These are phyloP conservation scores for Strobilomyces echinocephalus DNA, from an alignment of 768 basidiomycete genomes.

Conservation along the genomic window DNA sequence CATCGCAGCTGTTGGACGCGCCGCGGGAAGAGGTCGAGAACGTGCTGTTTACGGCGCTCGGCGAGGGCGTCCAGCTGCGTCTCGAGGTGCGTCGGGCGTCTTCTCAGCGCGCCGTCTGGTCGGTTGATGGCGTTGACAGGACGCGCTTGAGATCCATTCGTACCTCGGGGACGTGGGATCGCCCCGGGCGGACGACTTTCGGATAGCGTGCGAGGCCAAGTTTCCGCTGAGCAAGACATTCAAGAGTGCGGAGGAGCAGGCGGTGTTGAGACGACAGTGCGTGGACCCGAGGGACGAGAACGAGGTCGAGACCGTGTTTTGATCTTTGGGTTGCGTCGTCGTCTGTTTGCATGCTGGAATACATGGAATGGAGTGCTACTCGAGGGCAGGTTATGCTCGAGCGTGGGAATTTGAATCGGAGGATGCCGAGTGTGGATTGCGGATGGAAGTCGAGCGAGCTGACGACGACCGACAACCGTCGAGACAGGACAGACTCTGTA, in stretches of 20 bases:
- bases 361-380: background rate
- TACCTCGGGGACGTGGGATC: conserved; percentile 52
- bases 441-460: conserved; percentile 3
- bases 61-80: conserved; percentile 39
- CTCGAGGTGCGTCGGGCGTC: conserved; percentile 39
- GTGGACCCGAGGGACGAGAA: conserved; percentile 18
- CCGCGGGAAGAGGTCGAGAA: conserved; percentile 59
- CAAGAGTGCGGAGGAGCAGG: conserved; percentile 50
- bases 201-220: conserved; percentile 43
- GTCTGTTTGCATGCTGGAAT: background rate
- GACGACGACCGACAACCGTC: conserved; percentile 19
- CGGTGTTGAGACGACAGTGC: conserved; percentile 30
- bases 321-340: background rate
- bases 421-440: conserved; percentile 14
- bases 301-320: conserved; percentile 24
- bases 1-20: conserved; percentile 40
- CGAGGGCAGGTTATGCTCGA: conserved; percentile 23
- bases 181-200: conserved; percentile 56
- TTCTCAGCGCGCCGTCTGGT: background rate
- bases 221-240: conserved; percentile 68
- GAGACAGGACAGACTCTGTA: conserved; percentile 21
- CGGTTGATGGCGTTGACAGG: conserved; percentile 34
- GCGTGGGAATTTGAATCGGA: conserved; percentile 22
- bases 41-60: conserved; percentile 46
- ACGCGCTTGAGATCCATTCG: conserved; percentile 42